phyloP scores from a whole-genome alignment of 2,329 filamentous ascomycete genomes.

The Phialophora macrospora region DNA sequence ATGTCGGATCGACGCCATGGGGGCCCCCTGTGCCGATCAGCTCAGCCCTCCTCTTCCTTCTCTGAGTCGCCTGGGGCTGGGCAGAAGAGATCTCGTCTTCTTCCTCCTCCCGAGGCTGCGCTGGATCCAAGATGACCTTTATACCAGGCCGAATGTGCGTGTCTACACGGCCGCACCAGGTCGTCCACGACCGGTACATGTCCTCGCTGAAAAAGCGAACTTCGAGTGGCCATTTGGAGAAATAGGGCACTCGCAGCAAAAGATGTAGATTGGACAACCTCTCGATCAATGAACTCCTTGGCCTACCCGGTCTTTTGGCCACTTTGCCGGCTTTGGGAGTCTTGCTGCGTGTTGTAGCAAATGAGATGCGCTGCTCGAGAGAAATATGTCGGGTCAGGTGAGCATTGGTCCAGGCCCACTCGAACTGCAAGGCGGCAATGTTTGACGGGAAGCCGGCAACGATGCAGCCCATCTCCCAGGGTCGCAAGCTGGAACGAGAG shows the following conservation, averaged over 20 bases:
- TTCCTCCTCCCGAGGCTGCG: conserved; percentile 33
- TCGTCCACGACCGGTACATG: conserved; percentile 70
- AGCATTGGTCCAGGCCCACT: conserved; percentile 93
- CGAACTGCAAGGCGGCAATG: conserved; percentile 88
- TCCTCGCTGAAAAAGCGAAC: conserved; percentile 78
- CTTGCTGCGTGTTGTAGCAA: conserved; percentile 35
- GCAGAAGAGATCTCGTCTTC: conserved; percentile 35
- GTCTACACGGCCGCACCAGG: conserved; percentile 58
- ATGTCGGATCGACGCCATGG: conserved; percentile 58
- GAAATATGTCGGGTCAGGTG: conserved; percentile 80
- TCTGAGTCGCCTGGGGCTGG: conserved; percentile 35
- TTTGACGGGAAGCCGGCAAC: conserved; percentile 88
- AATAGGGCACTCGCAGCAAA: conserved; percentile 77
- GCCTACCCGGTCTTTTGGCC: conserved; percentile 59
- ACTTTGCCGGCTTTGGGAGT: conserved; percentile 46
- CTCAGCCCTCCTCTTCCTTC: conserved; percentile 33
- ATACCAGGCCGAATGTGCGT: conserved; percentile 57
- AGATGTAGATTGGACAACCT: conserved; percentile 81
- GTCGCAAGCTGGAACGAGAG: conserved; percentile 68
- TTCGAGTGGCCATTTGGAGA: conserved; percentile 79
- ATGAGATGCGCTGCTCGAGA: conserved; percentile 51
- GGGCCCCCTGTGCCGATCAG: conserved; percentile 47
- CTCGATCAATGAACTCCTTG: conserved; percentile 66
- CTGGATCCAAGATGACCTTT: conserved; percentile 60
- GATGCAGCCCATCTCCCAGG: conserved; percentile 89